Percentiles rank a stretch among this genome's conserved stretches.
These are phyloP conservation scores for Neckera pumila DNA, from an alignment of 225 moss, liverwort and hornwort species.

Conservation along the genomic window DNA sequence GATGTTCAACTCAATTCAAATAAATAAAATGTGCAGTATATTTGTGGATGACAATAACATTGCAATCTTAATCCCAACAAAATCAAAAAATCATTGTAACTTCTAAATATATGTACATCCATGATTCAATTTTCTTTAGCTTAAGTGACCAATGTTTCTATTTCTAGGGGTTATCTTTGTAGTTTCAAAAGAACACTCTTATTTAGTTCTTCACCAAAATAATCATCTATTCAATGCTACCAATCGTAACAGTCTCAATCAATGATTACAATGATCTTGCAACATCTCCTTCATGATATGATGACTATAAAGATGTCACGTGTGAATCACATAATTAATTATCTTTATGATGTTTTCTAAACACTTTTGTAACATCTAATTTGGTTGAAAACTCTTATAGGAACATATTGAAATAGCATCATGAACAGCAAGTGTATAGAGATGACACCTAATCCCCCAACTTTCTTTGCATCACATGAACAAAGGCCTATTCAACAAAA, in stretches of 20 bases:
- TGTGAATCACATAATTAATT: background rate
- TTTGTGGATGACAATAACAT: background rate
- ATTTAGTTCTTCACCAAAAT: background rate
- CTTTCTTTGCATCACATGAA: background rate
- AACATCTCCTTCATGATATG: background rate
- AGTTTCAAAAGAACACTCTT: background rate
- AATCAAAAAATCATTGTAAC: background rate
- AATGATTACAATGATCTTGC: background rate
- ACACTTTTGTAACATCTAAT: background rate
- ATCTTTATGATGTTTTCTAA: background rate
- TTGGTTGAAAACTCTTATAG: background rate
- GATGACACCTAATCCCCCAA: background rate
- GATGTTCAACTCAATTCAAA: no score
- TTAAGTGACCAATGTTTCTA: accelerated
- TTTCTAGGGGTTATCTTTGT: background rate
- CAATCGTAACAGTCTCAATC: background rate
- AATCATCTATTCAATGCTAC: background rate
- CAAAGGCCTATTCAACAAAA: background rate
- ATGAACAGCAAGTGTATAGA: background rate
- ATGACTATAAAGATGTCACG: background rate
- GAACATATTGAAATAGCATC: background rate
- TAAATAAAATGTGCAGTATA: background rate
- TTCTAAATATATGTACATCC: background rate
- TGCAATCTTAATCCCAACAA: background rate
- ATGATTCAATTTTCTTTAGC: background rate